A percentile compares a stretch with the other conserved stretches of the same genome.
These are phyloP conservation scores for Sporothrix curviconia DNA, from an alignment of 2,329 filamentous ascomycete genomes.

Conservation along the genomic window DNA sequence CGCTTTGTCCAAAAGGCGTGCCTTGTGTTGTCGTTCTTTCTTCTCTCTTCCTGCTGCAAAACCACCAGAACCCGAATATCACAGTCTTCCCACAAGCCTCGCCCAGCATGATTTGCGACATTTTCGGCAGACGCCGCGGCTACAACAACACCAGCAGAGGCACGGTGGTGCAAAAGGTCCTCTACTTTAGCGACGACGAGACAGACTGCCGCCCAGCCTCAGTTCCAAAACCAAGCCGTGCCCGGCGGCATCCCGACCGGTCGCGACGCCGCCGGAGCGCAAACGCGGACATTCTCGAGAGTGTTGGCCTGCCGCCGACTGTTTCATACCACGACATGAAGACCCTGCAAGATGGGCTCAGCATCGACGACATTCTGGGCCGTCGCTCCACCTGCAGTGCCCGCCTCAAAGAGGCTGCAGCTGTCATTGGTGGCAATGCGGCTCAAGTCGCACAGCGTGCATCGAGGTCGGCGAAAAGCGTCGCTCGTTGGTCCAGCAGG, in stretches of 20 bases:
- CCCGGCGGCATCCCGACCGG: not conserved
- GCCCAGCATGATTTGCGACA: not conserved
- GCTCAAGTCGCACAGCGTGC: not conserved
- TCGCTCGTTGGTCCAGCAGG: slow-evolving; percentile 1
- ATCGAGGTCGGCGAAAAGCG: not conserved
- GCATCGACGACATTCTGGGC: slow-evolving; percentile 8
- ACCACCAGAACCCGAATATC: not conserved
- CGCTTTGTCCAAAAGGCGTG: too few relatives aligned
- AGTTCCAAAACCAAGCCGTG: not conserved
- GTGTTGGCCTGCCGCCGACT: slow-evolving; percentile 17
- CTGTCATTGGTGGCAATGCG: slow-evolving; percentile 4
- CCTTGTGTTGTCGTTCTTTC: not conserved
- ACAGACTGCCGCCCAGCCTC: not conserved
- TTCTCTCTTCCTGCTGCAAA: not conserved
- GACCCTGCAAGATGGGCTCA: slow-evolving; percentile 10
- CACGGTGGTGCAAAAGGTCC: not conserved
- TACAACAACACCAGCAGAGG: not conserved
- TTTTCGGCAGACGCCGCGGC: not conserved
- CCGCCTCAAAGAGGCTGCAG: not conserved
- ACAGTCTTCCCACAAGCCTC: not conserved
- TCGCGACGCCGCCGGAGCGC: slow-evolving; percentile 16
- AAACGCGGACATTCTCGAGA: slow-evolving; percentile 20
- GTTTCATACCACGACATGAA: slow-evolving; percentile 20
- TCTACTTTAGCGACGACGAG: slow-evolving; percentile 11
- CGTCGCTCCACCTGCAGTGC: slow-evolving; percentile 1